phyloP scores from a whole-genome alignment of 371 early-diverging fungal species.

The Vairimorpha ceranae region DNA sequence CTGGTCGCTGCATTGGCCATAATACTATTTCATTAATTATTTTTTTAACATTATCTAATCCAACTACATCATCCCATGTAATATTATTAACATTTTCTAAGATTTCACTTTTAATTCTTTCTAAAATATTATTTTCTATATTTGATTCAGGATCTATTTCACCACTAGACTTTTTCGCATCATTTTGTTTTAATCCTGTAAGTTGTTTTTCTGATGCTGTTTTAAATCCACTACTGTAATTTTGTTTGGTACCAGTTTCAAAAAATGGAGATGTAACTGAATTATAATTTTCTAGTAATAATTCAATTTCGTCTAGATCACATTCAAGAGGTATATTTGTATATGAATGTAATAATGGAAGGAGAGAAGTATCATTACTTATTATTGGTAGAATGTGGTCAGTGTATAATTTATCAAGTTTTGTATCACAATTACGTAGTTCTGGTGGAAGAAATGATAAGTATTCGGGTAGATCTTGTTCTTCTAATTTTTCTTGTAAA shows the following conservation, averaged over 20 bases:
- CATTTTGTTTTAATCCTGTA: constrained; percentile 1
- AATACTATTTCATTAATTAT: constrained; percentile 70
- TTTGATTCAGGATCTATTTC: constrained; percentile 19
- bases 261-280: constrained; percentile 24
- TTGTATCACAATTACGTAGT: not conserved
- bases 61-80: constrained; percentile 78
- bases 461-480: constrained; percentile 30
- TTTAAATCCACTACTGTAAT: constrained; percentile 20
- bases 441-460: constrained; percentile 34
- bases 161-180: not conserved
- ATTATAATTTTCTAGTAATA: constrained; percentile 17
- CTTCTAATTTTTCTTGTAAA: constrained; percentile 33
- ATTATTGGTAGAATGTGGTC: constrained; percentile 16
- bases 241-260: not conserved
- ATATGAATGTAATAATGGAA: constrained; percentile 39
- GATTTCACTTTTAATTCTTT: constrained; percentile 56
- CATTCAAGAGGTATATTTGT: constrained; percentile 17
- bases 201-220: constrained; percentile 16
- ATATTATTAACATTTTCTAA: constrained; percentile 36
- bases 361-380: constrained; percentile 26
- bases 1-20: constrained; percentile 78
- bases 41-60: constrained; percentile 74
- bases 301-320: constrained; percentile 35
- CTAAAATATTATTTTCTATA: constrained; percentile 44
- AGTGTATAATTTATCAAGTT: constrained; percentile 2